phyloP scores from a whole-genome alignment of 257 asterid genomes.

The Salvia hispanica region DNA sequence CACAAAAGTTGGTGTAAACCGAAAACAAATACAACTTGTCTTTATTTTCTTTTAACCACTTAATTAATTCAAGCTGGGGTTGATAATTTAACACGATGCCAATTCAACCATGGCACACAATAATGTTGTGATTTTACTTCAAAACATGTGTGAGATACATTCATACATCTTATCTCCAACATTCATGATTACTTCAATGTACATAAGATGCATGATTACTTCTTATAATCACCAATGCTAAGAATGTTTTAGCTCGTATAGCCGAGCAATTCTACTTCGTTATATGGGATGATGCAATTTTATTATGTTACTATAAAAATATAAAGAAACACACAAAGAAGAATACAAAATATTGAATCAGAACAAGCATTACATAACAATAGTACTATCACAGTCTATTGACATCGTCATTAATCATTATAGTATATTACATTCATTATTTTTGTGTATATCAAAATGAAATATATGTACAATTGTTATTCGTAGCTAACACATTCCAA shows the following conservation, averaged over 20 bases:
- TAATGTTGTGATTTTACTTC: not conserved
- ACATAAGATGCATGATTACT: not conserved
- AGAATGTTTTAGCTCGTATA: not conserved
- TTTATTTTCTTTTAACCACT: not conserved
- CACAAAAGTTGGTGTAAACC: too few relatives aligned
- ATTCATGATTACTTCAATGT: not conserved
- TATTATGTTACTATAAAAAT: too few relatives aligned
- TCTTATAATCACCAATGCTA: not conserved
- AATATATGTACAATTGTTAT: too few relatives aligned
- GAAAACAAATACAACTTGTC: not conserved
- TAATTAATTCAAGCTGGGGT: not conserved
- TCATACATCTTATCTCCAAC: not conserved
- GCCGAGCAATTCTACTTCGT: not conserved
- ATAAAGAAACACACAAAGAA: not conserved
- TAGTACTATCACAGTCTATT: too few relatives aligned
- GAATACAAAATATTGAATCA: not conserved
- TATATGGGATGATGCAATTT: not conserved
- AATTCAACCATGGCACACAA: not conserved
- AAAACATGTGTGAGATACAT: not conserved
- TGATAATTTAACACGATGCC: conserved; percentile 12
- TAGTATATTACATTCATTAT: too few relatives aligned
- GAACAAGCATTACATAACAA: too few relatives aligned
- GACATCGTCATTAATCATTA: too few relatives aligned
- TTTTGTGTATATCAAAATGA: too few relatives aligned
- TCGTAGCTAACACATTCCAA: too few relatives aligned